Base-by-base conservation (phyloP, 2,329 filamentous ascomycete genomes). In the Pseudocercospora vitis region DNA sequence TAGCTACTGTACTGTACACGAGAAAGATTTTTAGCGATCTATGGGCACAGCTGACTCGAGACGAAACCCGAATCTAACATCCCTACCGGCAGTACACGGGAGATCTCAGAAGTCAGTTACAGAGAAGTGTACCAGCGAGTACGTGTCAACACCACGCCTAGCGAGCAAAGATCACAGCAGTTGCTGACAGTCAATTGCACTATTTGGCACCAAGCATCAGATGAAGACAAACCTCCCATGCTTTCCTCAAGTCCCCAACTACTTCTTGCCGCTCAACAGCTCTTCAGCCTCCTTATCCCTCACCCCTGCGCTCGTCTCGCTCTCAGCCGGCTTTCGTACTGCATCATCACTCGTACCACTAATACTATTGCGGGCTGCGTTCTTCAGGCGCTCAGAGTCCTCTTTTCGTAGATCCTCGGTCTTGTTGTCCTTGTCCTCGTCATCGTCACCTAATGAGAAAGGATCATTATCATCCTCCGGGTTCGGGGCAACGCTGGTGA, bases 381-480 rank as follows among this genome's bases (percentile, higher is more conserved):
- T 73, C 70, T 82, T 82, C 56, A 78, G 61, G 48, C 76, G 64
- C 63, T 77, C 75, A 1, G 70, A 78, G 55, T 78, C 78, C 55
- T 85, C 78, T 48, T 78, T 71, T 51, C 77, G 76, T 44, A 76
- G 65, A 53, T 85, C 83, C 69, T 85, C 85, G 44, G 81, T 79
- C 74, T 91, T 94, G n/a, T n/a, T n/a, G 12, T 77, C 73, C 51
- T 64, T 62, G 73, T 60, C 53, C 49, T 91, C 89, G 63, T 87
- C 87, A 72, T 99, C 94, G 62, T 96, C 91, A 4, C 94, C 94
- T 11, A 99, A 80, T 66, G 91, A 96, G 74, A 99, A 99, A 0
- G 94, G 94, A 68, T 99, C 94, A 65, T 96, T 92, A 63, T 97
- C 77, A 62, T 97, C 76, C 57, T 96, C 87, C 11, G 92, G 91